Evolutionary conservation across 2,329 filamentous ascomycete species (phyloP).

Genomic region (Hypoxylon sp.): DNA sequence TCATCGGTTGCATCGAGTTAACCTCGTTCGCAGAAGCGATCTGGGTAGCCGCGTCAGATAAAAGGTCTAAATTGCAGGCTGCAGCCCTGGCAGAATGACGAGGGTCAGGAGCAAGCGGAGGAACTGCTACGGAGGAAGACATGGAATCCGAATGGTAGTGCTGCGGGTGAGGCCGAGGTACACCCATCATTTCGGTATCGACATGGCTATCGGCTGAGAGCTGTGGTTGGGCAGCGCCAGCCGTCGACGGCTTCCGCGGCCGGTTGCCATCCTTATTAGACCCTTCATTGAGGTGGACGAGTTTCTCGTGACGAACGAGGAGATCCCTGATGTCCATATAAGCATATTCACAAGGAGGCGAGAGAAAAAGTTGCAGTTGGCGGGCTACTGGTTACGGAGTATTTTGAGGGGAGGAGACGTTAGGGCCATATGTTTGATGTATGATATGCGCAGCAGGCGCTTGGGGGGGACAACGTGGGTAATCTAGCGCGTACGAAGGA

Average conservation of each 20-base stretch:
- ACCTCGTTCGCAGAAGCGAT: constrained; percentile 69
- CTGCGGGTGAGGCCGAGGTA: constrained; percentile 57
- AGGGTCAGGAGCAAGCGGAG: constrained; percentile 62
- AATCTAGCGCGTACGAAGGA: constrained; percentile 47
- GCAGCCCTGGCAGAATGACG: constrained; percentile 62
- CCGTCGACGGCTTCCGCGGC: constrained; percentile 67
- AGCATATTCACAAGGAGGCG: constrained; percentile 58
- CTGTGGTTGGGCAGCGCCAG: constrained; percentile 60
- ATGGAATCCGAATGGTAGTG: constrained; percentile 61
- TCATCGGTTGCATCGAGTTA: constrained; percentile 66
- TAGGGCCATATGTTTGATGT: constrained; percentile 39
- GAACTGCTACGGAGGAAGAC: constrained; percentile 56
- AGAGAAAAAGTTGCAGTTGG: constrained; percentile 33
- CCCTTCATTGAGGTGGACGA: constrained; percentile 73
- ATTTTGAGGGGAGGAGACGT: constrained; percentile 37
- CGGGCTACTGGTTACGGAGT: constrained; percentile 30
- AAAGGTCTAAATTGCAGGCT: constrained; percentile 70
- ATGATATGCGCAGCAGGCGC: constrained; percentile 25
- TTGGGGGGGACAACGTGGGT: constrained; percentile 40
- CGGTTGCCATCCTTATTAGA: constrained; percentile 67
- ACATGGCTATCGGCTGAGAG: constrained; percentile 64
- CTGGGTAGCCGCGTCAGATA: constrained; percentile 71
- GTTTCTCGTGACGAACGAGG: constrained; percentile 74
- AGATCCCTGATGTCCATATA: constrained; percentile 76
- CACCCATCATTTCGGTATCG: constrained; percentile 62